Percentiles rank a stretch among this genome's conserved stretches.
Conservation (phyloP, 1,284 basidiomycete species). For the Trametes hirsuta region DNA sequence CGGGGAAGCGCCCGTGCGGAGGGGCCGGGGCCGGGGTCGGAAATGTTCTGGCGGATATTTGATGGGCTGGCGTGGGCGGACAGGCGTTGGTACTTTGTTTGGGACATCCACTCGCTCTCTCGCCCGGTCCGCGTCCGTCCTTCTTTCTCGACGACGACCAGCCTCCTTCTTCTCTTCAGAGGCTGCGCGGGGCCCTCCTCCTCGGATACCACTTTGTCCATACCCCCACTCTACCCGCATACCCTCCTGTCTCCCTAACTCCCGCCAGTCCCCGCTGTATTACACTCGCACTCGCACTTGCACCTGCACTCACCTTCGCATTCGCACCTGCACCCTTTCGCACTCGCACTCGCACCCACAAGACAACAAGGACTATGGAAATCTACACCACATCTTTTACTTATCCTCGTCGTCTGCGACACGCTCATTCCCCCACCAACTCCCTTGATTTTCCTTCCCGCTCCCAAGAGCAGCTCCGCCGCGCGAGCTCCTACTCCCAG, state of each 20-base stretch:
- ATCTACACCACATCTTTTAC: slow-evolving; percentile 92
- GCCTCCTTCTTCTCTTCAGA: slow-evolving; percentile 33
- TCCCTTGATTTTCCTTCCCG: slow-evolving; percentile 63
- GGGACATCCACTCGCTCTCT: slow-evolving; percentile 33
- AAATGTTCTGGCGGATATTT: slow-evolving; percentile 23
- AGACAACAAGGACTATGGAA: slow-evolving; percentile 65
- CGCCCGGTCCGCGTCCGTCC: slow-evolving; percentile 27
- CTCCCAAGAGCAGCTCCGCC: slow-evolving; percentile 40
- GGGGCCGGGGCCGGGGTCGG: neutral
- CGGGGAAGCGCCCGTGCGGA: neutral
- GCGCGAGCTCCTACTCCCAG: slow-evolving; percentile 47
- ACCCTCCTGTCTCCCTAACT: slow-evolving; percentile 42
- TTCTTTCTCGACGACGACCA: slow-evolving; percentile 36
- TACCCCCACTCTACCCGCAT: slow-evolving; percentile 40
- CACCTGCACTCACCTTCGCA: neutral
- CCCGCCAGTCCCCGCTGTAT: slow-evolving; percentile 35
- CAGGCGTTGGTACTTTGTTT: neutral
- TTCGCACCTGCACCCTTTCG: too few species aligned
- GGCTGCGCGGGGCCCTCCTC: slow-evolving; percentile 35
- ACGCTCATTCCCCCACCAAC: slow-evolving; percentile 62
- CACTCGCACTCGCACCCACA: slow-evolving; percentile 20
- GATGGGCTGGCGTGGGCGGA: slow-evolving; percentile 12
- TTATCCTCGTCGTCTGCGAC: slow-evolving; percentile 78
- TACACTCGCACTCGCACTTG: slow-evolving; percentile 12
- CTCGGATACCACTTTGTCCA: slow-evolving; percentile 43